Base-by-base conservation (phyloP, 768 basidiomycete genomes). In the Termitomyces sp. region DNA sequence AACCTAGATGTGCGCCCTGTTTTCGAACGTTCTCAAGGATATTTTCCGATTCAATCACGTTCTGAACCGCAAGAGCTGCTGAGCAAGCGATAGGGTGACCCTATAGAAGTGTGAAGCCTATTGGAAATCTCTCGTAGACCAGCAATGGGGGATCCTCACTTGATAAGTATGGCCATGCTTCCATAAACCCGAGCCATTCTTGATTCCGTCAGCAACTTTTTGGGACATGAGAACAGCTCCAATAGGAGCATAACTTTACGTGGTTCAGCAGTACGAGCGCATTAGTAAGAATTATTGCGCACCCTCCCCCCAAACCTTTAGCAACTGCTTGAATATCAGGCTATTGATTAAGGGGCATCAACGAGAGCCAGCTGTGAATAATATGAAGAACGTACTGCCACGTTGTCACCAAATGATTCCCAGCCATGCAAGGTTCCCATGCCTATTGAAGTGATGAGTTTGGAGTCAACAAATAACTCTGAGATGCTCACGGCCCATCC, bases 261-360 rank as follows among this genome's bases (percentile, higher is more conserved):
- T 31, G 17, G 46, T 54, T 56, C 5, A 34, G 59, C 34, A 59
- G 51, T 37, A 54, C 11, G 14, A 20, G 34, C 15, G 29, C 37
- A 20, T 51, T 38, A 20, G 14, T 15, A 20, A 46, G 42, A 4
- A 59, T 15, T 34, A 37, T 17, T 45, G 45, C 82, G 66, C 71
- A 92, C 86, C 94, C 94, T 74, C 92, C 94, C 51, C 92, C 93
- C 7, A 96, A 82, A 14, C 94, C 93, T 72, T 96, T 96, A 1
- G 93, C 94, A 36, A 95, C 81, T 7, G 91, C 90, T 73, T 96
- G 93, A 36, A 96, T 79, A 73, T 96, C 94, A 45, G 94, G 17
- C 40, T 56, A 20, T 20, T 20, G 20, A 37, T 59, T 51, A 60
- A 15, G 53, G 34, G n/a, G 9, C 15, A 5, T 43, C 11, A 32